Evolutionary conservation across 768 basidiomycete genomes (phyloP).

Genomic region (Psilocybe azurescens): DNA sequence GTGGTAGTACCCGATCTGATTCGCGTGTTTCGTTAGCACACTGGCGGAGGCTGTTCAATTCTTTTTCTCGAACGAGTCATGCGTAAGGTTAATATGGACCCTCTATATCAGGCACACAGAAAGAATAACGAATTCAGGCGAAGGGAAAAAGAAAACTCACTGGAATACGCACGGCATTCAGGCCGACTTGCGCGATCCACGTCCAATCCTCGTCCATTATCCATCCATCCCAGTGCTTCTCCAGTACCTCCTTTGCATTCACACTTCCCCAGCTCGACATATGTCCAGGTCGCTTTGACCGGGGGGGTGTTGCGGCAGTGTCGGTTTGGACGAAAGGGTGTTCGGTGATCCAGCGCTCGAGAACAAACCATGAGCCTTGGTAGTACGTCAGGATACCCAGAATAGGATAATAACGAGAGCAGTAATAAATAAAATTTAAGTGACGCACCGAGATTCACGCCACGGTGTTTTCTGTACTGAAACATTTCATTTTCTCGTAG

Average conservation of each 20-base stretch:
- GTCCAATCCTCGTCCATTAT: constrained; percentile 68
- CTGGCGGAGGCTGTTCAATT: too few relatives aligned
- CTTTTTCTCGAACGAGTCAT: too few relatives aligned
- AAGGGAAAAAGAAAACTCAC: constrained; percentile 45
- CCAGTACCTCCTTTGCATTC: constrained; percentile 50
- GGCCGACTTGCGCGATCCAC: constrained; percentile 60
- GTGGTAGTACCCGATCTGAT: constrained; percentile 77
- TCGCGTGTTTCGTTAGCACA: too few relatives aligned
- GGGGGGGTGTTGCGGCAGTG: constrained; percentile 48
- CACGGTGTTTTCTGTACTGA: constrained; percentile 74
- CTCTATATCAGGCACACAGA: too few relatives aligned
- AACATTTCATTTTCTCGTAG: constrained; percentile 24
- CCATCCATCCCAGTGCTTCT: constrained; percentile 79
- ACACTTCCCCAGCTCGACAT: constrained; percentile 50
- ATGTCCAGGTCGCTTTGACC: constrained; percentile 75
- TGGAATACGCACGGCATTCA: constrained; percentile 65
- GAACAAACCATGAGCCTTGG: constrained; percentile 77
- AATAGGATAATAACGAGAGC: not conserved
- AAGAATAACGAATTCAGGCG: too few relatives aligned
- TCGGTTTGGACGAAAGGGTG: constrained; percentile 49
- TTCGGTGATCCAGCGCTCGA: constrained; percentile 78
- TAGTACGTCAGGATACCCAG: not conserved
- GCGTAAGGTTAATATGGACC: too few relatives aligned
- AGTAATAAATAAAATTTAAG: not conserved
- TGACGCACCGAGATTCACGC: constrained; percentile 78